Evolutionary conservation across 2,329 filamentous ascomycete genomes (phyloP), one percentile per base, ranked within the genome.

Genomic region (Penicillium sp.): DNA sequence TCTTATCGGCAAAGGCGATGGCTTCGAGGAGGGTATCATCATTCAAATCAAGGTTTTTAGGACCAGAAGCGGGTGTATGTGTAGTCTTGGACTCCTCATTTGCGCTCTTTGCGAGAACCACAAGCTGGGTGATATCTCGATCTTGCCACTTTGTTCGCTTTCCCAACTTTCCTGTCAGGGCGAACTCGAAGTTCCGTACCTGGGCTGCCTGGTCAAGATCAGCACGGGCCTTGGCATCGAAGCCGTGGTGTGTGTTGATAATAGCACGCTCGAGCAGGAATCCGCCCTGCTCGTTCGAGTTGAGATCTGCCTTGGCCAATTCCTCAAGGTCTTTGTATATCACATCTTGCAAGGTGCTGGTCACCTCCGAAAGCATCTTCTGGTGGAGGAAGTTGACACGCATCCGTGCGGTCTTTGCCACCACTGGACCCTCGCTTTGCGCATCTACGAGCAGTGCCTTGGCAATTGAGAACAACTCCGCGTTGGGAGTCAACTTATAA

Each of bases 1-100:
- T 73, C 25, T 72, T 72, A 52, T 86, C 82, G 0, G 85, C 82
- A 67, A 97, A 99, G 0, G 88, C 82, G 37, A 99, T 93, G 3
- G 86, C 84, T 70, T 99, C 94, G 2, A 97, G 80, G 0, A 99
- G 81, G 0, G 94, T 97, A 69, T 99, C 94, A 65, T 99, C 90
- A 68, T 97, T 95, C 3, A 97, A 77, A 33, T 89, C 83, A 14
- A 97, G 72, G 2, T 88, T 87, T 63, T 88, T 83, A 0, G 92
- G 91, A 42, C 73, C 76, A 2, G 75, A 74, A 4, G 69, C 65
- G 20, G 63, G 59, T 5, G 60, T 51, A n/a, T 63, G 59, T 6
- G 60, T 51, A 18, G 63, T 58, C 57, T 61, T 62, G 4, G 66
- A 52, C 2, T 61, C 45, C 27, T 75, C 69, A 23, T 77, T 75